Percentiles rank a stretch among this genome's conserved stretches.
These are phyloP conservation scores for Flueggea neowawraea DNA, from an alignment of 441 rosid genomes.

Conservation along the genomic window DNA sequence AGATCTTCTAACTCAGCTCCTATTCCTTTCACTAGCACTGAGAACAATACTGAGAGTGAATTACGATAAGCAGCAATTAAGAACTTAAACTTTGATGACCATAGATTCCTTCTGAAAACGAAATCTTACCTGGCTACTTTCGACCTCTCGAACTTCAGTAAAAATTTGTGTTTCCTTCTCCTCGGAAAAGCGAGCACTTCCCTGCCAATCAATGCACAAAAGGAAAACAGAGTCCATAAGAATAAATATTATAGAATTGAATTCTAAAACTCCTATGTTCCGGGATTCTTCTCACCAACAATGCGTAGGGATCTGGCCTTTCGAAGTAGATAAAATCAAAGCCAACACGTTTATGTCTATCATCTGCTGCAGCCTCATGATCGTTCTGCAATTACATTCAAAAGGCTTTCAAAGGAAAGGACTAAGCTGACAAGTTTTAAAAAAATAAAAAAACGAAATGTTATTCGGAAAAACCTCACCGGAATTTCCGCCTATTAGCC, in stretches of 20 bases:
- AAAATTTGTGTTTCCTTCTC: constrained; percentile 32
- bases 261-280: not conserved
- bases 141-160: constrained; percentile 39
- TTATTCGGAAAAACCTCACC: no score
- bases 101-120: not conserved
- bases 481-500: no score
- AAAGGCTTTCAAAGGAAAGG: not conserved
- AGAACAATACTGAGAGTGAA: not conserved
- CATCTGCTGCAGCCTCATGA: constrained; percentile 22
- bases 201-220: constrained; percentile 36
- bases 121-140: constrained; percentile 38
- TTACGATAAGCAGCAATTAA: not conserved
- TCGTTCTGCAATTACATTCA: constrained; percentile 35
- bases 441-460: not conserved
- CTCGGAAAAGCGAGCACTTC: constrained; percentile 25
- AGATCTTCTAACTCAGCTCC: not conserved
- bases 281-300: constrained; percentile 41
- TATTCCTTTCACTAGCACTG: not conserved
- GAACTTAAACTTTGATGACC: not conserved
- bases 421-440: constrained; percentile 3
- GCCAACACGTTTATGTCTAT: constrained; percentile 6
- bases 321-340: constrained; percentile 47
- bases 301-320: constrained; percentile 52
- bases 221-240: not conserved
- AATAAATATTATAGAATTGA: not conserved